These are phyloP conservation scores for Prunus campanulata DNA, from an alignment of 306 rosid genomes.

Conservation along the genomic window DNA sequence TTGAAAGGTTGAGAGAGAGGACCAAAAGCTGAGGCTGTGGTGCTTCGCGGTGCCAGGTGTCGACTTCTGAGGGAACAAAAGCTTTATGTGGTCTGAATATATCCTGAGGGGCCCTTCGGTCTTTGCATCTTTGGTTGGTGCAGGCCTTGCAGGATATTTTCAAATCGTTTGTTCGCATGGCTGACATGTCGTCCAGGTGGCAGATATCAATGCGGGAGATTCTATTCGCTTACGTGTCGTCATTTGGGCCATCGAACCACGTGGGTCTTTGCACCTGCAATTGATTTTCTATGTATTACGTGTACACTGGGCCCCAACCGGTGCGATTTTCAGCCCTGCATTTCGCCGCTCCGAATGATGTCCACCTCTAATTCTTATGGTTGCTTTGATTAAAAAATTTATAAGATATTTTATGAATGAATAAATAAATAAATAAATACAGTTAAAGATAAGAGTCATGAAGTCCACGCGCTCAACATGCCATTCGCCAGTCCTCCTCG, in stretches of 20 bases:
- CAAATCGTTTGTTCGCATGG: background rate
- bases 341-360: constrained; percentile 1
- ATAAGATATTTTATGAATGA: no score
- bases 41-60: constrained; percentile 53
- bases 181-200: constrained; percentile 24
- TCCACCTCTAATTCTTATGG: background rate
- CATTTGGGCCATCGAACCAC: constrained; percentile 7
- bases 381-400: background rate
- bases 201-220: constrained; percentile 29
- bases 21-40: constrained; percentile 43
- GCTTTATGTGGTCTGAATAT: constrained; percentile 30
- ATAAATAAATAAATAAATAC: background rate
- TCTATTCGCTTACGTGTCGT: constrained; percentile 30
- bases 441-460: background rate
- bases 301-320: background rate
- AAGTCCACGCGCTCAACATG: background rate
- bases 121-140: constrained; percentile 7
- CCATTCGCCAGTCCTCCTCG: background rate
- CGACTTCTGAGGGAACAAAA: constrained; percentile 31
- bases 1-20: background rate
- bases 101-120: background rate
- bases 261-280: constrained; percentile 9
- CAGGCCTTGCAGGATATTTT: constrained; percentile 15
- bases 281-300: background rate
- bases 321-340: constrained; percentile 12